These are phyloP conservation scores for Trichosporon sp. DNA, from an alignment of 1,284 basidiomycete species.

Conservation along the genomic window DNA sequence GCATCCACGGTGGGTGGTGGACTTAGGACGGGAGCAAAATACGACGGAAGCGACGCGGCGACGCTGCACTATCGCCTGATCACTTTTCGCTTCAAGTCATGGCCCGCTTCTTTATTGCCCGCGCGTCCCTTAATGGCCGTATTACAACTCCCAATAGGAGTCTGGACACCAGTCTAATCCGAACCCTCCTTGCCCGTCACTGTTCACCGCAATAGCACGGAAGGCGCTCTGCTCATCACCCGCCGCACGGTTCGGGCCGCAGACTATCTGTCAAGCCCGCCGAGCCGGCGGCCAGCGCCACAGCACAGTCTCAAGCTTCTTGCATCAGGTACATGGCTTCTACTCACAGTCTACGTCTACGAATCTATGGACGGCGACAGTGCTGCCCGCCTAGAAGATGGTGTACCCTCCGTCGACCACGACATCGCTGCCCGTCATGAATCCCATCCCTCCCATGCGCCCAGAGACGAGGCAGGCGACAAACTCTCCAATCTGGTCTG, in stretches of 20 bases:
- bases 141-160: background rate
- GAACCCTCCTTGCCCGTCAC: background rate
- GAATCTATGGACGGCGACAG: background rate
- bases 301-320: background rate
- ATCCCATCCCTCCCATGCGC: conserved; percentile 40
- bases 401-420: conserved; percentile 53
- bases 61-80: background rate
- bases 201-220: no score
- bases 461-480: conserved; percentile 46
- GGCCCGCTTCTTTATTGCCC: background rate
- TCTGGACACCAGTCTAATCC: background rate
- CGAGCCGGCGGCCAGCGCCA: background rate
- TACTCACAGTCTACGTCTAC: background rate
- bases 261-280: background rate
- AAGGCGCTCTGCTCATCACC: background rate
- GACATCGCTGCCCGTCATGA: conserved; percentile 54
- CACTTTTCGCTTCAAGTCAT: background rate
- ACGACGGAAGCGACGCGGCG: background rate
- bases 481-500: conserved; percentile 51
- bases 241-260: background rate
- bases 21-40: conserved; percentile 13
- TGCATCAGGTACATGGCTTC: background rate
- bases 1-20: background rate
- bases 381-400: conserved; percentile 8
- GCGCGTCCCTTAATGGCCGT: background rate